These are phyloP conservation scores for Daldinia grandis DNA, from an alignment of 495 filamentous ascomycete species.

Conservation along the genomic window DNA sequence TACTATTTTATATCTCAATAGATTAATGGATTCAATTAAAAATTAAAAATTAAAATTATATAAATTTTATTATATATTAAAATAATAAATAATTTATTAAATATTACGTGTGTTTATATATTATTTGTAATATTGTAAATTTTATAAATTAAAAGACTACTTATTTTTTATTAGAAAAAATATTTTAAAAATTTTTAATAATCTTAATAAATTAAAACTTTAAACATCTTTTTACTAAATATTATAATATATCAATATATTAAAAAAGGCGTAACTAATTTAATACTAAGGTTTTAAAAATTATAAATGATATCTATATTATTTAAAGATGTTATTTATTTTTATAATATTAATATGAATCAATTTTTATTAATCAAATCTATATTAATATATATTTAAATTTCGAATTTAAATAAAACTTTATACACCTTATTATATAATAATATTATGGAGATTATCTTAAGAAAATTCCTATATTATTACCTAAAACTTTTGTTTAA, in stretches of 20 bases:
- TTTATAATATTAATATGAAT: background rate
- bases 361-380: background rate
- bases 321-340: background rate
- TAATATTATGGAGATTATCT: background rate
- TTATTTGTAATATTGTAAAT: conserved; percentile 1
- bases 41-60: background rate
- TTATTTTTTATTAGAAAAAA: conserved; percentile 1
- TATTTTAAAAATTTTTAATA: background rate
- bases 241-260: background rate
- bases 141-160: background rate
- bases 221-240: background rate
- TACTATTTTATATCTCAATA: background rate
- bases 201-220: background rate
- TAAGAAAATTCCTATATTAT: background rate
- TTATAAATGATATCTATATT: background rate
- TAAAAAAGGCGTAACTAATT: background rate
- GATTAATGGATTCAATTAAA: background rate
- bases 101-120: background rate
- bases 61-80: background rate
- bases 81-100: conserved; percentile 1
- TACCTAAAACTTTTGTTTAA: background rate
- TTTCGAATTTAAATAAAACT: background rate
- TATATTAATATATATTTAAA: background rate
- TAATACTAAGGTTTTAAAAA: background rate
- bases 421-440: background rate